Conservation (phyloP, 148 eudicot genomes). For the Fagopyrum esculentum region DNA sequence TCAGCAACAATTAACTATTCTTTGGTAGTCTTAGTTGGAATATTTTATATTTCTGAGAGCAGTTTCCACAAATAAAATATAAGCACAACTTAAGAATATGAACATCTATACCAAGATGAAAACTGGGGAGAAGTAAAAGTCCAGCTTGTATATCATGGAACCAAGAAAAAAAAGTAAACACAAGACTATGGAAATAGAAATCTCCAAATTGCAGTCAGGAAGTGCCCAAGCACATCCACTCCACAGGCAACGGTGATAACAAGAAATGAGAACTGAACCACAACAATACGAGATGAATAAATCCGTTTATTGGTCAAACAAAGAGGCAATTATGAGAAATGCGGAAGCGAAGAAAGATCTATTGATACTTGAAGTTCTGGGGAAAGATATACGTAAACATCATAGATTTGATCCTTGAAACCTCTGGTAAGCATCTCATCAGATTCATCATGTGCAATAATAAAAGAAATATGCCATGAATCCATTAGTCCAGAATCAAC, state of each 20-base stretch:
- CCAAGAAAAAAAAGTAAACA: background rate
- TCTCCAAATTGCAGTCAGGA: background rate
- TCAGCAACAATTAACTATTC: background rate
- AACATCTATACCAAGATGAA: no score
- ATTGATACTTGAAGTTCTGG: constrained; percentile 84
- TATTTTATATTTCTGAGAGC: background rate
- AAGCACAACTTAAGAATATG: no score
- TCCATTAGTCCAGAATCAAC: background rate
- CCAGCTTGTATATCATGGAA: no score
- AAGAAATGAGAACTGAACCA: background rate
- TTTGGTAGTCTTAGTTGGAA: background rate
- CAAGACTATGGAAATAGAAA: background rate
- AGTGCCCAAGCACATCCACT: background rate
- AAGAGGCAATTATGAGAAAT: background rate
- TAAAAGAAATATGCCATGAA: background rate
- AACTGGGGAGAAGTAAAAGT: no score
- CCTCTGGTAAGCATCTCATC: constrained; percentile 99
- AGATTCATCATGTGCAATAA: constrained; percentile 65
- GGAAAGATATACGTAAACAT: constrained; percentile 91
- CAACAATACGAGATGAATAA: background rate
- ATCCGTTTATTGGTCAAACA: background rate
- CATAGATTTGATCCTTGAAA: constrained; percentile 96
- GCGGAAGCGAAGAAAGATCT: background rate
- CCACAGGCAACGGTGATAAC: background rate
- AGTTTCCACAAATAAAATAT: background rate